phyloP scores from a whole-genome alignment of 2,329 filamentous ascomycete genomes.

The Madurella mycetomatis region DNA sequence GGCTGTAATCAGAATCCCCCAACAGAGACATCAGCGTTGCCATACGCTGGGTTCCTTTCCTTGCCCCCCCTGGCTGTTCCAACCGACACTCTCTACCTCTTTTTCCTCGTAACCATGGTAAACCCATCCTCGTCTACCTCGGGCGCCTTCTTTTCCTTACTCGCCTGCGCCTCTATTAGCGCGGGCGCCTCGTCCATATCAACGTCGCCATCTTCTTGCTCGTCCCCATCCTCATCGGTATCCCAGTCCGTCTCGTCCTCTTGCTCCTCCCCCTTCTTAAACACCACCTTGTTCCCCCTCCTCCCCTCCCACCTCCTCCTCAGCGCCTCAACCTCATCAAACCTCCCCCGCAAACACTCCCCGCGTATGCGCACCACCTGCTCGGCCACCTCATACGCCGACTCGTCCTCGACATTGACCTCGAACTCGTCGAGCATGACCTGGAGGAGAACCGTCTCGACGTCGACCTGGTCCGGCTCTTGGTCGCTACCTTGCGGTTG shows the following conservation, averaged over 20 bases:
- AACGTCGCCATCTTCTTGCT: constrained; percentile 52
- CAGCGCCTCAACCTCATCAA: constrained; percentile 60
- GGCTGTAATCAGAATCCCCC: no score
- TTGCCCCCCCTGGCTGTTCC: not conserved
- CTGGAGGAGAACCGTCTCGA: constrained; percentile 81
- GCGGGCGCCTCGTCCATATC: constrained; percentile 67
- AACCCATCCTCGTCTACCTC: constrained; percentile 80
- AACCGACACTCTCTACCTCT: constrained; percentile 42
- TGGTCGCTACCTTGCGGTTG: constrained; percentile 26
- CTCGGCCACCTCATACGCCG: constrained; percentile 66
- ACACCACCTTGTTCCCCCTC: constrained; percentile 55
- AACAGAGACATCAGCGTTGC: not conserved
- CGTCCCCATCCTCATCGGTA: constrained; percentile 50
- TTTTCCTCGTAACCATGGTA: constrained; percentile 68
- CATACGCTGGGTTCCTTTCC: not conserved
- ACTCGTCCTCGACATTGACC: constrained; percentile 86
- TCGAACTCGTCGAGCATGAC: constrained; percentile 97
- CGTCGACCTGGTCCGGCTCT: constrained; percentile 67
- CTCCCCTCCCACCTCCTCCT: constrained; percentile 58
- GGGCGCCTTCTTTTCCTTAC: constrained; percentile 59
- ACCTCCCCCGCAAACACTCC: constrained; percentile 61
- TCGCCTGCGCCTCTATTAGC: constrained; percentile 43
- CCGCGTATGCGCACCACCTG: constrained; percentile 65
- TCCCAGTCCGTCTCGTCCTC: constrained; percentile 59
- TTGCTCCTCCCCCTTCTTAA: constrained; percentile 50